These are phyloP conservation scores for Paralagenidium karlingii DNA, from an alignment of 352 stramenopile species.

Conservation along the genomic window DNA sequence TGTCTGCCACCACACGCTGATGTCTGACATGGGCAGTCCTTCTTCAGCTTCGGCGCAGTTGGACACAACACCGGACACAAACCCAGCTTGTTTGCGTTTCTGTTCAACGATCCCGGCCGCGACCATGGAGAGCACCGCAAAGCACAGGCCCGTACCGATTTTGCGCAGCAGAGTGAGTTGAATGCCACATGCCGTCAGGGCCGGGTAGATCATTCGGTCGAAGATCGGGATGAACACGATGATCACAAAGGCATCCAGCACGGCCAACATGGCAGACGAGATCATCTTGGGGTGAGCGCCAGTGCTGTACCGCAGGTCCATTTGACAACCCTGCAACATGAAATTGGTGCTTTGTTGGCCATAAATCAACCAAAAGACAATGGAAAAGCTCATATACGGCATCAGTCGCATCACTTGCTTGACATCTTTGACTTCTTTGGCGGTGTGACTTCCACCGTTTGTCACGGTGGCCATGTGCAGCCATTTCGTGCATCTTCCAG, in stretches of 20 bases:
- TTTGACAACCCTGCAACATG: slow-evolving; percentile 81
- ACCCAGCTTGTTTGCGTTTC: slow-evolving; percentile 37
- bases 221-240: slow-evolving; percentile 86
- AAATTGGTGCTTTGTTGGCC: slow-evolving; percentile 79
- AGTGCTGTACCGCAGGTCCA: slow-evolving; percentile 67
- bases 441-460: slow-evolving; percentile 41
- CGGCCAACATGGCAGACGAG: slow-evolving; percentile 75
- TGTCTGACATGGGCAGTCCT: slow-evolving; percentile 50
- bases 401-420: slow-evolving; percentile 65
- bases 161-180: slow-evolving; percentile 75
- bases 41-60: slow-evolving; percentile 63
- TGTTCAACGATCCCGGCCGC: slow-evolving; percentile 56
- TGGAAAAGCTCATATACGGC: slow-evolving; percentile 72
- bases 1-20: slow-evolving; percentile 86
- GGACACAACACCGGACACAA: slow-evolving; percentile 33
- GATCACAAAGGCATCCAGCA: slow-evolving; percentile 83
- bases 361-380: slow-evolving; percentile 82
- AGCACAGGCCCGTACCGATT: slow-evolving; percentile 77
- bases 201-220: slow-evolving; percentile 70
- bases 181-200: slow-evolving; percentile 43
- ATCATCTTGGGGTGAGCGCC: slow-evolving; percentile 32
- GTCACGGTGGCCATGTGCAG: slow-evolving; percentile 22
- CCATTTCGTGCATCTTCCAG: slow-evolving; percentile 48
- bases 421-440: slow-evolving; percentile 53
- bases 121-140: slow-evolving; percentile 67